Evolutionary conservation across 2,329 filamentous ascomycete genomes (phyloP).

Genomic region (Capronia americana): DNA sequence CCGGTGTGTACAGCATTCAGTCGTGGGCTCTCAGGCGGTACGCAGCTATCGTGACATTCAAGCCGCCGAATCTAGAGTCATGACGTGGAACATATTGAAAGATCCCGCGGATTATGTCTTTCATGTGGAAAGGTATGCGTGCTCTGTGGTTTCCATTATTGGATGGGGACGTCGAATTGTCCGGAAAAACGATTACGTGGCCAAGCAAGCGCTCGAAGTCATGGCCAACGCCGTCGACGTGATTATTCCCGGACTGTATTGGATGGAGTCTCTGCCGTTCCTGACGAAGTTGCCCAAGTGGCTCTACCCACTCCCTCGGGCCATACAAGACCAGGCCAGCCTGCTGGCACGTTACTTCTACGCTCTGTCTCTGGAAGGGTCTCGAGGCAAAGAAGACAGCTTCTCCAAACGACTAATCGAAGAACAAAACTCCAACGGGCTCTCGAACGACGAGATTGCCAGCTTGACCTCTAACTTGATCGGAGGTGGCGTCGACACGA

Average conservation of each 20-base stretch:
- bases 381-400: conserved; percentile 47
- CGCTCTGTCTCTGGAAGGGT: conserved; percentile 58
- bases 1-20: conserved; percentile 31
- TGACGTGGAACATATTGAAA: conserved; percentile 52
- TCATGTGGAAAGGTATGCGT: conserved; percentile 50
- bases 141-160: conserved; percentile 50
- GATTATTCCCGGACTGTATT: conserved; percentile 30
- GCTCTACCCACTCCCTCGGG: conserved; percentile 32
- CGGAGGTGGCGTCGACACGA: conserved; percentile 43
- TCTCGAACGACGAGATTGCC: conserved; percentile 54
- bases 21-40: conserved; percentile 62
- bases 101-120: conserved; percentile 47
- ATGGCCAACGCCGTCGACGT: conserved; percentile 32
- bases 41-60: conserved; percentile 60
- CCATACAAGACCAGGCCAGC: not conserved
- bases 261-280: conserved; percentile 36
- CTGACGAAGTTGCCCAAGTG: conserved; percentile 57
- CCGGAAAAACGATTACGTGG: conserved; percentile 59
- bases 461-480: conserved; percentile 54
- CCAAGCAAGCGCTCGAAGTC: conserved; percentile 25
- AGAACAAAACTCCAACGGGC: conserved; percentile 55
- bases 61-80: conserved; percentile 63
- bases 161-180: conserved; percentile 48
- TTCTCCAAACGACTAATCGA: conserved; percentile 56
- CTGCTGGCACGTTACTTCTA: conserved; percentile 53